phyloP scores from a whole-genome alignment of 164 flowering plant genomes.

The Euptelea pleiosperma region DNA sequence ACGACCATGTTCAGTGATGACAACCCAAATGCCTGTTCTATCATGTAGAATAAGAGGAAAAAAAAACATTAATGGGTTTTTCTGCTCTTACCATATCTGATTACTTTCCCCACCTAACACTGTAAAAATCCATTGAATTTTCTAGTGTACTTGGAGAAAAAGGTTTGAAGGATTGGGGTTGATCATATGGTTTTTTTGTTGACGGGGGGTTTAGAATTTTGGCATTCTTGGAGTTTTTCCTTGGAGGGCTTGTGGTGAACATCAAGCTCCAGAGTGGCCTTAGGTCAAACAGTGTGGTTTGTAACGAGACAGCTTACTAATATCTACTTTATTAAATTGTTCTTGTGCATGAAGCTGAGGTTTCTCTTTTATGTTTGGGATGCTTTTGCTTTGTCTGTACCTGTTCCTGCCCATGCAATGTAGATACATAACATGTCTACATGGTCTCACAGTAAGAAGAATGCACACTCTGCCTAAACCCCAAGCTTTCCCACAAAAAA shows the following conservation, averaged over 20 bases:
- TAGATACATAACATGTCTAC: neutral
- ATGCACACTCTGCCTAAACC: too few species aligned
- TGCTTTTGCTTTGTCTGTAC: neutral
- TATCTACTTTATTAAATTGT: neutral
- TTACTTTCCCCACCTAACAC: too few species aligned
- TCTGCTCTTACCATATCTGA: neutral
- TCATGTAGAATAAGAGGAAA: slow-evolving; percentile 47
- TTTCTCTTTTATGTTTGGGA: neutral
- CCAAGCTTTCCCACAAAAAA: too few species aligned
- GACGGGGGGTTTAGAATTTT: neutral
- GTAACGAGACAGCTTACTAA: slow-evolving; percentile 5
- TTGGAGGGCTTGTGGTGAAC: too few species aligned
- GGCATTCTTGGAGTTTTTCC: neutral
- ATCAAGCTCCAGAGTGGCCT: too few species aligned
- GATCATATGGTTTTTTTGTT: neutral
- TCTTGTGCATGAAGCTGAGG: neutral
- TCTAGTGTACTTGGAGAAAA: too few species aligned
- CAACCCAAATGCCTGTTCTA: slow-evolving; percentile 77
- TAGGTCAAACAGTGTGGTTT: neutral
- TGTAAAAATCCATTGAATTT: too few species aligned
- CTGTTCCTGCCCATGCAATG: neutral
- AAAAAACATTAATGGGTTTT: slow-evolving; percentile 1
- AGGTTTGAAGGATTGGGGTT: neutral
- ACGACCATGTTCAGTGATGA: slow-evolving; percentile 82
- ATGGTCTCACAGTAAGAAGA: neutral